Evolutionary conservation across 805 yeast species (phyloP).

Genomic region (Cyberlindnera nakhonratchasimensis): DNA sequence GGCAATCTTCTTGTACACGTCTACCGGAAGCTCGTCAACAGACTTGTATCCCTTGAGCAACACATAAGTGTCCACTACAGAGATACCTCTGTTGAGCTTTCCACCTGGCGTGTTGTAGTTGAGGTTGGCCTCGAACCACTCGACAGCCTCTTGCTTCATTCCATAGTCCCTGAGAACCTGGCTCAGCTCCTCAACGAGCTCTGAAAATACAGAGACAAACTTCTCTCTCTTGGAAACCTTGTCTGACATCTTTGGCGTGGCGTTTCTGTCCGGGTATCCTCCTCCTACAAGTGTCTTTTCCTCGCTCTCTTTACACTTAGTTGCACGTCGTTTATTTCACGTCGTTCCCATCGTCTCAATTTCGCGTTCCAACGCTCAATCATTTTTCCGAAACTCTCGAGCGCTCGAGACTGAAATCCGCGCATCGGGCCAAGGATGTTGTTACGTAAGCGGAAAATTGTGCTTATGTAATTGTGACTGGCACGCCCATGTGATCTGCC

Average conservation of each 20-base stretch:
- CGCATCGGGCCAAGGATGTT: too few species aligned
- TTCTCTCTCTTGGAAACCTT: conserved; percentile 41
- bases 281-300: neutral
- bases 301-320: too few species aligned
- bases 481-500: too few species aligned
- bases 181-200: conserved; percentile 70
- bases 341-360: too few species aligned
- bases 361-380: too few species aligned
- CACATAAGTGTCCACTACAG: conserved; percentile 90
- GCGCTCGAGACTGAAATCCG: too few species aligned
- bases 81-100: conserved; percentile 91
- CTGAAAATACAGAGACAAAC: conserved; percentile 69
- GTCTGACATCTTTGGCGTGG: conserved; percentile 20
- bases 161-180: conserved; percentile 62
- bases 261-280: neutral
- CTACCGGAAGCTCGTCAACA: conserved; percentile 54
- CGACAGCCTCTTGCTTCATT: conserved; percentile 80
- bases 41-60: conserved; percentile 64
- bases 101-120: conserved; percentile 95
- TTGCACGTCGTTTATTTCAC: too few species aligned
- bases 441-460: too few species aligned
- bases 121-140: conserved; percentile 74
- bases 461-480: too few species aligned
- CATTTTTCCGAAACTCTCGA: too few species aligned
- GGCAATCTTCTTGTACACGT: conserved; percentile 80